Percentiles rank a stretch among this genome's conserved stretches.
phyloP scores from a whole-genome alignment of 768 basidiomycete genomes.

The Suillus variegatus region DNA sequence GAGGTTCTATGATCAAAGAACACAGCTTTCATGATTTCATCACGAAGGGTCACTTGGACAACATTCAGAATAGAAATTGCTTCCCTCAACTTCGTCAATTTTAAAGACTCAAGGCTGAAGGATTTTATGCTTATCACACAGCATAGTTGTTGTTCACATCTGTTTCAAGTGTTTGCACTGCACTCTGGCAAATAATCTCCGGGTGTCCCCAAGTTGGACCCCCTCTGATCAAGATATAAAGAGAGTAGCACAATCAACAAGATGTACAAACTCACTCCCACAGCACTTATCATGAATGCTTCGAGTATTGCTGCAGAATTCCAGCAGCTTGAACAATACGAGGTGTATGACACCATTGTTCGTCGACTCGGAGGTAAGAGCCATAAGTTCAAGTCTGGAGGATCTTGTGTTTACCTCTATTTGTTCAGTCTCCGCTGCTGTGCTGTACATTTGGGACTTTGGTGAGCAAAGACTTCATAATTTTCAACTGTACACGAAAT shows the following conservation, averaged over 20 bases:
- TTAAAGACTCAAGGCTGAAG: neutral
- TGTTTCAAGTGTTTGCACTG: neutral
- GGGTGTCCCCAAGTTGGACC: no score
- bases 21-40: neutral
- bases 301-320: neutral
- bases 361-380: conserved; percentile 4
- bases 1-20: neutral
- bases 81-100: neutral
- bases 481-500: neutral
- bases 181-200: neutral
- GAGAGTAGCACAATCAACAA: neutral
- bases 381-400: no score
- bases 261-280: neutral
- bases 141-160: neutral
- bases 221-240: neutral
- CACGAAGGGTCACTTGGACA: no score
- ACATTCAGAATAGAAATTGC: neutral
- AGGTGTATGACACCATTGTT: neutral
- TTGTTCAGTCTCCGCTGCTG: neutral
- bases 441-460: conserved; percentile 4
- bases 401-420: neutral
- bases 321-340: conserved; percentile 1
- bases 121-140: neutral
- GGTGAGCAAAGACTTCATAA: neutral
- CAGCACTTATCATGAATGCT: neutral